Conservation (phyloP, 257 asterid species). For the Jacaranda copaia region DNA sequence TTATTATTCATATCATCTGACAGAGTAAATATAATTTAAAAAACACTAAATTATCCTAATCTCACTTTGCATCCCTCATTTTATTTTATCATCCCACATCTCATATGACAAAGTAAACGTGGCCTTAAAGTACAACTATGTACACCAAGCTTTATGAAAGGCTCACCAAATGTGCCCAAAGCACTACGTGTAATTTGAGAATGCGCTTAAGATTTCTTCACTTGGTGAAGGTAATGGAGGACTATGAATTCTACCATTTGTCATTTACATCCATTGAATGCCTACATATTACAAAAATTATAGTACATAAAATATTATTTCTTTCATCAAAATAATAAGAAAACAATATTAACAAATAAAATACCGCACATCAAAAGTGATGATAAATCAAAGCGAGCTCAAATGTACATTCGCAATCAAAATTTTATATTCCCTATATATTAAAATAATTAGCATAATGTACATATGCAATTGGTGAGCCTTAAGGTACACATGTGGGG, state of each 20-base stretch:
- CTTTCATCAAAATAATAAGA: background rate
- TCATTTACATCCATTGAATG: background rate
- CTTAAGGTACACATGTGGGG: background rate
- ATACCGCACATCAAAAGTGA: background rate
- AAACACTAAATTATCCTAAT: too few relatives aligned
- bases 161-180: background rate
- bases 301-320: background rate
- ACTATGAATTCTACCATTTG: background rate
- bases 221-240: too few relatives aligned
- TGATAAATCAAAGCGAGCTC: background rate
- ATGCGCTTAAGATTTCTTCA: too few relatives aligned
- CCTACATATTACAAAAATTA: background rate
- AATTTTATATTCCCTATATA: background rate
- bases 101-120: too few relatives aligned
- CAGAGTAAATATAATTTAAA: too few relatives aligned
- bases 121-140: background rate
- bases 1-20: too few relatives aligned
- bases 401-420: background rate
- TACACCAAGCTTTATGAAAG: background rate
- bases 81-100: too few relatives aligned
- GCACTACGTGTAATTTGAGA: background rate
- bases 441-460: too few relatives aligned
- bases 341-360: background rate
- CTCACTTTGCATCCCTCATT: too few relatives aligned
- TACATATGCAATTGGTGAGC: background rate